These are phyloP conservation scores for Trametes villosa DNA, from an alignment of 768 basidiomycete species.

Conservation along the genomic window DNA sequence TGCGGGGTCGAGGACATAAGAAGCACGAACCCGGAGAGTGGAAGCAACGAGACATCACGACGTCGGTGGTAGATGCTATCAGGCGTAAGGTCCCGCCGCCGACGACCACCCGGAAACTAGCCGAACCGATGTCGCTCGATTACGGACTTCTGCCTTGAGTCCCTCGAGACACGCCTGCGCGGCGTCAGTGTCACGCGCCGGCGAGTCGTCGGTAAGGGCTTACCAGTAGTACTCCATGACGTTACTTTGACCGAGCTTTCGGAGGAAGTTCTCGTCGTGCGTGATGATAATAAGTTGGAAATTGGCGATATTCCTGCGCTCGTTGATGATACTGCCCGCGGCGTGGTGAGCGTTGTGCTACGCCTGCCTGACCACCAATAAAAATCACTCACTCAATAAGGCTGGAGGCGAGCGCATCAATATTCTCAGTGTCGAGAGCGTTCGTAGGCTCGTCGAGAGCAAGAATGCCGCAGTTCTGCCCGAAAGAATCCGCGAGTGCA, in stretches of 20 bases:
- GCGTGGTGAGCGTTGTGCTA: not conserved
- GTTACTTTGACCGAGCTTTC: slow-evolving; percentile 85
- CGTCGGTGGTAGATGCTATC: not conserved
- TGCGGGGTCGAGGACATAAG: not conserved
- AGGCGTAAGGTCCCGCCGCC: slow-evolving; percentile 2
- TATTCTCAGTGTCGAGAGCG: slow-evolving; percentile 94
- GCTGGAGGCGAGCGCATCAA: slow-evolving; percentile 89
- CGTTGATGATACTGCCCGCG: slow-evolving; percentile 83
- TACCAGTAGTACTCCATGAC: slow-evolving; percentile 97
- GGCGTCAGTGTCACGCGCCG: not conserved
- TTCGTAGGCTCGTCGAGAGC: slow-evolving; percentile 99
- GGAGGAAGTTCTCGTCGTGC: slow-evolving; percentile 94
- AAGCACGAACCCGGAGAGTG: not conserved
- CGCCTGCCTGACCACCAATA: not conserved
- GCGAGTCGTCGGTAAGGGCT: slow-evolving; percentile 27
- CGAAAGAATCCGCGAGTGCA: slow-evolving; percentile 96
- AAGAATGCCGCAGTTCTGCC: slow-evolving; percentile 96
- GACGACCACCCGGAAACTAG: slow-evolving; percentile 36
- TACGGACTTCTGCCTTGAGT: slow-evolving; percentile 73
- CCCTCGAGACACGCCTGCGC: slow-evolving; percentile 71
- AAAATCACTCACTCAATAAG: slow-evolving; percentile 78
- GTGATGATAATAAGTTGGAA: slow-evolving; percentile 98
- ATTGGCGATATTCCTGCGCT: slow-evolving; percentile 85
- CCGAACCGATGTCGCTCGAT: slow-evolving; percentile 73
- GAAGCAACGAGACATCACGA: slow-evolving; percentile 13